Conservation (phyloP, 140 eudicot species). For the Stevia rebaudiana region DNA sequence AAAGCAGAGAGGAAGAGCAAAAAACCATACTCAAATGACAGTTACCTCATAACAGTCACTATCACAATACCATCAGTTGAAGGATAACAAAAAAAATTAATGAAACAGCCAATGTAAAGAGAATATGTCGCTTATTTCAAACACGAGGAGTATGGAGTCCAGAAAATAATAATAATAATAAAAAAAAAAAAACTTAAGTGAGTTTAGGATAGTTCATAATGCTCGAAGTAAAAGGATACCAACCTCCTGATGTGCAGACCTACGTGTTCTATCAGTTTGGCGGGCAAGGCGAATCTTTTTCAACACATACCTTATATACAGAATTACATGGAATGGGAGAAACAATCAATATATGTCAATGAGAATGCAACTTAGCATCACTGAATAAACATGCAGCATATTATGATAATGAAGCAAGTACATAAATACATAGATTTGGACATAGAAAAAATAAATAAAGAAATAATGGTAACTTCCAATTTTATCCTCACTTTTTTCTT, state of each 20-base stretch:
- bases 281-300: constrained; percentile 99
- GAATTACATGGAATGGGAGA: constrained; percentile 24
- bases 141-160: not conserved
- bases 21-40: not conserved
- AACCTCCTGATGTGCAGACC: constrained; percentile 99
- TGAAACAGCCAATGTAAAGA: not conserved
- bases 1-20: constrained; percentile 6
- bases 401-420: constrained; percentile 9
- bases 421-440: not conserved
- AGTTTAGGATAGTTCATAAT: constrained; percentile 17
- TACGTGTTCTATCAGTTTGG: constrained; percentile 92
- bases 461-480: not conserved
- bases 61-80: not conserved
- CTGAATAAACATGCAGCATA: constrained; percentile 12
- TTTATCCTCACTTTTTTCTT: constrained; percentile 73
- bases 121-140: not conserved
- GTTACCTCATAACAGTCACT: not conserved
- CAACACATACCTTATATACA: constrained; percentile 78
- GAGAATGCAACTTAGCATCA: constrained; percentile 16
- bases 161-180: no score
- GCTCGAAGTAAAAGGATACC: constrained; percentile 34
- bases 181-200: not conserved
- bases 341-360: constrained; percentile 20
- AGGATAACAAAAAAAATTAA: not conserved
- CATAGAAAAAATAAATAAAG: not conserved